Evolutionary conservation across 2,329 filamentous ascomycete species (phyloP).

Genomic region (Geosmithia putterillii): DNA sequence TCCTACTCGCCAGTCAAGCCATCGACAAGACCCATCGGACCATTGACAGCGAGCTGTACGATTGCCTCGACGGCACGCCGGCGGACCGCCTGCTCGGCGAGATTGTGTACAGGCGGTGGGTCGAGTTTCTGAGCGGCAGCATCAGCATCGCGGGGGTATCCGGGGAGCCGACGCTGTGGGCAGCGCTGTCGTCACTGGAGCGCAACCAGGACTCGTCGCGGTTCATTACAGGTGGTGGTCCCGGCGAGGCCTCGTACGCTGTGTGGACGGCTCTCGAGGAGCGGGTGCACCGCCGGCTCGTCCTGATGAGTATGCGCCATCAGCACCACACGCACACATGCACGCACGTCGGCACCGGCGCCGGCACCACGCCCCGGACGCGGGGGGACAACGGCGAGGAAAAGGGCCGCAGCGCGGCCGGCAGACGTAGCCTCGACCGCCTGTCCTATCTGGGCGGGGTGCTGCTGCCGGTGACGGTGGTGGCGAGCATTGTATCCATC

Average conservation of each 20-base stretch:
- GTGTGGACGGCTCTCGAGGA: conserved; percentile 10
- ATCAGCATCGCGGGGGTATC: background rate
- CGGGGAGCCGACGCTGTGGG: background rate
- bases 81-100: conserved; percentile 9
- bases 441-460: conserved; percentile 37
- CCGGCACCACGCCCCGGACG: background rate
- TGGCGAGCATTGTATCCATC: conserved; percentile 35
- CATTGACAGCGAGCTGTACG: conserved; percentile 2
- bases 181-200: conserved; percentile 6
- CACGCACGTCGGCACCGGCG: background rate
- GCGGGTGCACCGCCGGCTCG: background rate
- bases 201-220: conserved; percentile 2
- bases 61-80: background rate
- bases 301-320: background rate
- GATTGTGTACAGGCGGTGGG: conserved; percentile 13
- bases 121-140: conserved; percentile 5
- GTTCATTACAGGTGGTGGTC: conserved; percentile 2
- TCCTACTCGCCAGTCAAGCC: background rate
- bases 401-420: conserved; percentile 13
- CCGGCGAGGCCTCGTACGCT: conserved; percentile 2
- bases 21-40: too few species aligned
- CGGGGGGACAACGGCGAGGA: background rate
- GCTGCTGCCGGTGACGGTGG: conserved; percentile 32
- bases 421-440: conserved; percentile 29
- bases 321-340: background rate